These are phyloP conservation scores for Hypocrella siamensis DNA, from an alignment of 2,329 filamentous ascomycete species.

Conservation along the genomic window DNA sequence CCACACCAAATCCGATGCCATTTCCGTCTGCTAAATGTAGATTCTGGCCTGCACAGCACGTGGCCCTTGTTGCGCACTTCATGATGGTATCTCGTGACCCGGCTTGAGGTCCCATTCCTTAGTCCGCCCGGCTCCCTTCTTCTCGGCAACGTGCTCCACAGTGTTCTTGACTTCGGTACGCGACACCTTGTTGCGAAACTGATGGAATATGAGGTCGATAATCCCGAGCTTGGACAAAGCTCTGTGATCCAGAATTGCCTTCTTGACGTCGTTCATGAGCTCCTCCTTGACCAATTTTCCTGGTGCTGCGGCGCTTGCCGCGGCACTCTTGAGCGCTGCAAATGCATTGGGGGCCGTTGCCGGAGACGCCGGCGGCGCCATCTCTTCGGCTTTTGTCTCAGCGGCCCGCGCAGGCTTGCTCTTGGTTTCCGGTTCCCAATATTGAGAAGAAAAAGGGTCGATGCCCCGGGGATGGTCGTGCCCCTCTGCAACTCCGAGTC, in stretches of 20 bases:
- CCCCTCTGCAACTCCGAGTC: constrained; percentile 17
- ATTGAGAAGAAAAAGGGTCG: constrained; percentile 69
- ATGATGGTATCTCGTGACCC: constrained; percentile 19
- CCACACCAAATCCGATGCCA: no score
- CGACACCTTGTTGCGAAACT: constrained; percentile 20
- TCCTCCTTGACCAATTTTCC: constrained; percentile 21
- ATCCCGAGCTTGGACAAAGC: constrained; percentile 24
- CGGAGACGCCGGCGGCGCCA: constrained; percentile 17
- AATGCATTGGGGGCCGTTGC: constrained; percentile 21
- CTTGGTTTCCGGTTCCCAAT: constrained; percentile 48
- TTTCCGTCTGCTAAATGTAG: no score
- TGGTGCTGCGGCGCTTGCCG: constrained; percentile 5
- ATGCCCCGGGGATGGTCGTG: constrained; percentile 42
- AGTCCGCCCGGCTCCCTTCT: constrained; percentile 17
- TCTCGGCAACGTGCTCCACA: constrained; percentile 23
- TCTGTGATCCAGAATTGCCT: constrained; percentile 23
- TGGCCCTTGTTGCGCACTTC: constrained; percentile 2
- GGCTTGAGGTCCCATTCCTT: constrained; percentile 24
- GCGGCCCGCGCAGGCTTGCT: constrained; percentile 5
- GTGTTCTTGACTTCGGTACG: constrained; percentile 25
- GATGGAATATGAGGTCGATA: constrained; percentile 22
- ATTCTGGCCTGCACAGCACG: no score
- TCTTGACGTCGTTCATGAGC: constrained; percentile 24
- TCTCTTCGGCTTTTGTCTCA: constrained; percentile 9
- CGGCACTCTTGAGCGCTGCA: constrained; percentile 14